Evolutionary conservation across 257 asterid genomes (phyloP).

Genomic region (Solanum paucissectum): DNA sequence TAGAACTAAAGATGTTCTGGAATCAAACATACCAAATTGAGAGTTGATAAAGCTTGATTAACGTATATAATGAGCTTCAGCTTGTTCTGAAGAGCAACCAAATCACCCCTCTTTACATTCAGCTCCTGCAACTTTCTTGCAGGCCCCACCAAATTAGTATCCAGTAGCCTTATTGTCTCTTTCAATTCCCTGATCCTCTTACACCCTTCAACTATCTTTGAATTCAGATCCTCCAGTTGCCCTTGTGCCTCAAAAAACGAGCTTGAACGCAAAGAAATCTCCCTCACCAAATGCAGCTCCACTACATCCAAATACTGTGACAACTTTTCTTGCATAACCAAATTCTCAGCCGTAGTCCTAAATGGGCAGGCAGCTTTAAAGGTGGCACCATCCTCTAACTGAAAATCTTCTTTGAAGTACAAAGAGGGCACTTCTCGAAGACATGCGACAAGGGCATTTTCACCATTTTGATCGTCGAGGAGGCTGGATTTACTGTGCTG

Average conservation of each 20-base stretch:
- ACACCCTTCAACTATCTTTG: slow-evolving; percentile 74
- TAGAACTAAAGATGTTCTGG: neutral
- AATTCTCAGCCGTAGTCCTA: slow-evolving; percentile 64
- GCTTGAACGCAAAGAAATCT: slow-evolving; percentile 83
- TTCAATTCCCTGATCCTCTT: slow-evolving; percentile 78
- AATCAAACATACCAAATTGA: slow-evolving; percentile 52
- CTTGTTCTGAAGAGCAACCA: slow-evolving; percentile 68
- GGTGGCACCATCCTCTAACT: slow-evolving; percentile 85
- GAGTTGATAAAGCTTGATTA: slow-evolving; percentile 90
- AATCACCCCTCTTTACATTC: slow-evolving; percentile 55
- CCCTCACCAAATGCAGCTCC: slow-evolving; percentile 91
- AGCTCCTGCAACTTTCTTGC: slow-evolving; percentile 80
- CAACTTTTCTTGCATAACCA: slow-evolving; percentile 79
- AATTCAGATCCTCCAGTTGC: slow-evolving; percentile 77
- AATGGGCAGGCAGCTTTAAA: slow-evolving; percentile 90
- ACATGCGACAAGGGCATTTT: slow-evolving; percentile 90
- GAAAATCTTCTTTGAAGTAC: slow-evolving; percentile 85
- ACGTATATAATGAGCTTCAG: slow-evolving; percentile 86
- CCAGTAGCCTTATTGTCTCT: slow-evolving; percentile 80
- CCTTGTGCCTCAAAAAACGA: slow-evolving; percentile 95
- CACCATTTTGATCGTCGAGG: slow-evolving; percentile 39
- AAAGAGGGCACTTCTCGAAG: slow-evolving; percentile 86
- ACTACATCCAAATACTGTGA: slow-evolving; percentile 98
- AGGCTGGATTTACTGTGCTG: slow-evolving; percentile 54
- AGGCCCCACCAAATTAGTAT: slow-evolving; percentile 70